Conservation (phyloP, 2,329 filamentous ascomycete species). For the Claviceps humidiphila region DNA sequence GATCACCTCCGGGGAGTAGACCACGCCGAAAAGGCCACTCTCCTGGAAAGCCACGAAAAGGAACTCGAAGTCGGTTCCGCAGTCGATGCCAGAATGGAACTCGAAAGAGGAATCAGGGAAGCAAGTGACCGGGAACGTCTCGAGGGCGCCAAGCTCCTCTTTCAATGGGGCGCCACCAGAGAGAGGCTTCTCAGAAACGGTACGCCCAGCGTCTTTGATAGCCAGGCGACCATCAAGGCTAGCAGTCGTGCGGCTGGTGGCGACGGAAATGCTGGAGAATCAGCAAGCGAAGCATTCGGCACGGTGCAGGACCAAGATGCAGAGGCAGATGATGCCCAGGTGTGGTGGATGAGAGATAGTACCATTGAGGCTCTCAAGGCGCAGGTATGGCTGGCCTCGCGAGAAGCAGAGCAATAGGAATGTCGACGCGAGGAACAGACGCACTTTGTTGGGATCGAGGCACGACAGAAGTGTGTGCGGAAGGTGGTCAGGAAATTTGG, state of each 20-base stretch:
- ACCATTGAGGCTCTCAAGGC: conserved; percentile 43
- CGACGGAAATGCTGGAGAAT: conserved; percentile 10
- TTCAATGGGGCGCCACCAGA: conserved; percentile 42
- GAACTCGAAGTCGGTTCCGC: conserved; percentile 34
- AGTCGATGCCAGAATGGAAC: conserved; percentile 59
- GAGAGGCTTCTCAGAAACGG: conserved; percentile 17
- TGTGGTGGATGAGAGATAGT: conserved; percentile 44
- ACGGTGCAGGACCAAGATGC: conserved; percentile 5
- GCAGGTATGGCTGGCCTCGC: conserved; percentile 36
- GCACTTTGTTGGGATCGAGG: not conserved
- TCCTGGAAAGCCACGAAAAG: conserved; percentile 40
- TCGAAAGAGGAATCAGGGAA: conserved; percentile 37
- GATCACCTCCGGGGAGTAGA: conserved; percentile 40
- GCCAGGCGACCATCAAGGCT: conserved; percentile 21
- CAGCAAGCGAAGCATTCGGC: conserved; percentile 10
- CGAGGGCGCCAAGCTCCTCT: conserved; percentile 37
- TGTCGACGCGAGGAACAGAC: not conserved
- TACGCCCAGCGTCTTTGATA: conserved; percentile 15
- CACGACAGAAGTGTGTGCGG: not conserved
- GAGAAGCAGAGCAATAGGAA: conserved; percentile 19
- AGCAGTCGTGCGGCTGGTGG: conserved; percentile 4
- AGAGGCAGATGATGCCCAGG: conserved; percentile 17
- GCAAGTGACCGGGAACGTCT: conserved; percentile 28
- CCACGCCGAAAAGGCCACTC: conserved; percentile 51
- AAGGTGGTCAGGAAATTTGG: not conserved